Evolutionary conservation across 1,284 basidiomycete species (phyloP), one percentile per base, ranked within the genome.

Genomic region (Cryptococcus deneoformans): DNA sequence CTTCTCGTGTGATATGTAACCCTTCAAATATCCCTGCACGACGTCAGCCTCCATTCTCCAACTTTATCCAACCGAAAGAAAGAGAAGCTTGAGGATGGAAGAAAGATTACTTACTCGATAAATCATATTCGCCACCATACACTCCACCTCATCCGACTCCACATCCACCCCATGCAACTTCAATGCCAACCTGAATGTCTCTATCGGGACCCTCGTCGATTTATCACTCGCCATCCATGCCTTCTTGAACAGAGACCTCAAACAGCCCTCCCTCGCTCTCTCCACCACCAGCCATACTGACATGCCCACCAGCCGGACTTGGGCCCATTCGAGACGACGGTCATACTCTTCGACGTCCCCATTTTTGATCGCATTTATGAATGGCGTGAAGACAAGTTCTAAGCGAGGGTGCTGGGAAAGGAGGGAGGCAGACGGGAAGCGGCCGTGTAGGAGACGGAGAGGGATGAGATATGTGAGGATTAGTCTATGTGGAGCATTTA

Each of bases 1-100:
- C 74, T 89, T 89, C 71, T 92, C 90, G 71, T 99, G 95, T 48
- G 91, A 93, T 69, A 99, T 95, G 77, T 98, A 98, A 5, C 95
- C 95, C 57, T 89, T 85, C 74, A 98, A 87, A 74, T 88, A 91
- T 3, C 90, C 92, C 79, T 81, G 48, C 53, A n/a, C 53, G 29
- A 36, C 45, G 44, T 47, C 52, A 35, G n/a, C 39, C 39, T 11
- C 20, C 16, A 9, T 36, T n/a, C n/a, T 20, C 20, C 50, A 8
- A 35, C 46, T 29, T 48, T 24, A 11, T 47, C 29, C 29, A 8
- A 35, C 6, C 12, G 1, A 45, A 16, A 6, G 10, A 12, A 37
- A 38, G 24, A n/a, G 50, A 8, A 16, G 11, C 34, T 29, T 11
- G 36, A 38, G 16, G 24, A 35, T 36, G 37, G 16, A 10, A 11